phyloP scores from a whole-genome alignment of 495 filamentous ascomycete genomes.

The Evernia prunastri region DNA sequence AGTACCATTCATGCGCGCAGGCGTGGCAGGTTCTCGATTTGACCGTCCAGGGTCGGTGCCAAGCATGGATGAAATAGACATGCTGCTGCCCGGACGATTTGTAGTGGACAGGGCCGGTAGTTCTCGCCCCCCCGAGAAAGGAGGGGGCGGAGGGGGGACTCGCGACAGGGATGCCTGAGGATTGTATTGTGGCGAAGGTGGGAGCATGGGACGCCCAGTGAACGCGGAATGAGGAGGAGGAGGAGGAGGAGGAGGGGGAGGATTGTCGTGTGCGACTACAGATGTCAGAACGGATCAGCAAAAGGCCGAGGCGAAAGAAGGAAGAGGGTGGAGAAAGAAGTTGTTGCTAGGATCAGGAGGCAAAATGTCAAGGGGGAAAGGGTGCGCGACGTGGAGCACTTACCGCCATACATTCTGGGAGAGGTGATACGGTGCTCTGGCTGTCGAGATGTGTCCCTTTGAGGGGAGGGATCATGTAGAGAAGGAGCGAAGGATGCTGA shows the following conservation, averaged over 20 bases:
- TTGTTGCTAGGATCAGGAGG: background rate
- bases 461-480: conserved; percentile 9
- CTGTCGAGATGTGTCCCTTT: conserved; percentile 11
- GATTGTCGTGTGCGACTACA: conserved; percentile 12
- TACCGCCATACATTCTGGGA: conserved; percentile 26
- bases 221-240: conserved; percentile 42
- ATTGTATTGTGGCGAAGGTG: conserved; percentile 49
- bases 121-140: conserved; percentile 47
- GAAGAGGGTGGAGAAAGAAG: background rate
- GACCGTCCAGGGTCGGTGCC: conserved; percentile 57
- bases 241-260: conserved; percentile 33
- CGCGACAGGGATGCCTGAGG: conserved; percentile 32
- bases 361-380: background rate
- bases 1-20: conserved; percentile 23
- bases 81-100: conserved; percentile 64
- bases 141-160: conserved; percentile 36
- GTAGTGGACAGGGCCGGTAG: conserved; percentile 40
- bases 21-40: conserved; percentile 44
- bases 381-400: conserved; percentile 5
- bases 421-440: conserved; percentile 16
- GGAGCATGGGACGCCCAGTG: conserved; percentile 51
- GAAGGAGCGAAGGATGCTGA: conserved; percentile 15
- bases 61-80: conserved; percentile 96
- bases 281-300: conserved; percentile 3
- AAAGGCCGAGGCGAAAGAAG: background rate